phyloP scores from a whole-genome alignment of 2,329 filamentous ascomycete genomes.

The Didymella lethalis region DNA sequence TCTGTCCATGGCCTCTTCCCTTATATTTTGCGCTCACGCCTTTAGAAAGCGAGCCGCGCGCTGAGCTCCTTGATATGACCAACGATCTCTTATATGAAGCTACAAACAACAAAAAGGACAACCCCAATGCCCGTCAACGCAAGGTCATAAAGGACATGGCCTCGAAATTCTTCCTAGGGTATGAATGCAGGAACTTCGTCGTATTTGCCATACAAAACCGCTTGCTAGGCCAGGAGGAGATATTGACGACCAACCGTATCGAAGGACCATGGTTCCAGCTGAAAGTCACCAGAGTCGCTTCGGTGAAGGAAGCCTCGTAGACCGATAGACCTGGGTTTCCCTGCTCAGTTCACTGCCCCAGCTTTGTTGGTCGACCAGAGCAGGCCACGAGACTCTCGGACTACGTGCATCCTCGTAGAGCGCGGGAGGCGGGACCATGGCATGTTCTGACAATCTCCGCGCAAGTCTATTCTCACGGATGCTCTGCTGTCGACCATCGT shows the following conservation, averaged over 20 bases:
- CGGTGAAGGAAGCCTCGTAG: constrained; percentile 23
- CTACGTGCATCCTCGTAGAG: not conserved
- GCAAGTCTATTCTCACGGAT: not conserved
- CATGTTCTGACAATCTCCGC: not conserved
- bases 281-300: constrained; percentile 27
- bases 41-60: not conserved
- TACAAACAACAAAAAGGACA: not conserved
- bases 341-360: not conserved
- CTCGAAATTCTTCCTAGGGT: not conserved
- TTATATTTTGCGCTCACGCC: too few species aligned
- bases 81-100: not conserved
- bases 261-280: not conserved
- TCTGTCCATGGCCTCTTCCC: not conserved
- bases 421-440: not conserved
- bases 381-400: not conserved
- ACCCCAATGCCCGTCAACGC: not conserved
- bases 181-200: not conserved
- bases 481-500: not conserved
- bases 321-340: not conserved
- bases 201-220: not conserved
- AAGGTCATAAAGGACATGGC: not conserved
- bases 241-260: not conserved
- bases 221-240: not conserved
- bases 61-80: not conserved
- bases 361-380: not conserved